Base-by-base conservation (phyloP, 495 filamentous ascomycete species). In the Choiromyces venosus region DNA sequence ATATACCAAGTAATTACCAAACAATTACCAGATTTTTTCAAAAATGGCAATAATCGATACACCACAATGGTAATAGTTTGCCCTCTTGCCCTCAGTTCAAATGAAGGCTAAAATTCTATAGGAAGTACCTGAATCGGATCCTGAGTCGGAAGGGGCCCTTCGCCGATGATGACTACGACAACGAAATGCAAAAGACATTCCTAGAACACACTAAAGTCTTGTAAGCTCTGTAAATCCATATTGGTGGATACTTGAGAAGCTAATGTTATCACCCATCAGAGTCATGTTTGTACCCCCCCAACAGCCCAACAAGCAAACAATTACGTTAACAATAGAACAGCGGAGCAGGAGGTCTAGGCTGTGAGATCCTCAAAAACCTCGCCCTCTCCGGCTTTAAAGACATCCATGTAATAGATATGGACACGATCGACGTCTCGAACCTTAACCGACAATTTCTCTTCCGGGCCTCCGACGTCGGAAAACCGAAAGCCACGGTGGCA, bases 391-490 rank as follows among this genome's bases (percentile, higher is more conserved):
- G 96, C 16, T 98, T 98, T 85, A 96, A 91, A 82, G 87, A 97
- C 81, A 97, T 99, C 73, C 93, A 98, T 85, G 94, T 99, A 52
- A 98, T 99, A 78, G 96, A 99, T 85, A 99, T 99, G 96, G 92
- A 96, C 81, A 98, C 94, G 8, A 99, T 99, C 82, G 96, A 99
- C 81, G 93, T 99, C 70, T 97, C 93, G 36, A 99, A 99, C 83
- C 87, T 99, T 65, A 99, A 99, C 82, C 90, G 96, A 35, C 96
- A 99, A 81, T 99, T 99, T 81, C 88, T 99, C 66, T 99, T 99
- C 82, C 93, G 96, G 25, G 86, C 94, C 77, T 85, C 88, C 66
- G 96, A 99, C 81, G 94, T 99, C 36, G 95, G 96, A 42, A 94
- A 92, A 76, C 91, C 89, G 71, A 99, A 99, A 84, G 96, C 96